phyloP scores from a whole-genome alignment of 768 basidiomycete species.

The Albatrellus ellisii region DNA sequence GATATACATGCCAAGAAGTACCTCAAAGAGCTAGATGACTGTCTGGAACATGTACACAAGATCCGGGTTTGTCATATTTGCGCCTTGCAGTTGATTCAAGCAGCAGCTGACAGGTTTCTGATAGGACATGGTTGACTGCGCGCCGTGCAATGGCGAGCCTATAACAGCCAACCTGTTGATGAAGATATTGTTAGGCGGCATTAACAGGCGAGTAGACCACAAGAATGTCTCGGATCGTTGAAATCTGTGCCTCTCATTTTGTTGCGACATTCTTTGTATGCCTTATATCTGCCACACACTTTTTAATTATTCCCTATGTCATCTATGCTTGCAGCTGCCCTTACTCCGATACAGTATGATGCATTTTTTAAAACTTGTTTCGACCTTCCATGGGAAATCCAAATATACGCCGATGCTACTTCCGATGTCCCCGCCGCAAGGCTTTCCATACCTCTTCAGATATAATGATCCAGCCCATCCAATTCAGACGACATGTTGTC shows the following conservation, averaged over 20 bases:
- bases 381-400: constrained; percentile 73
- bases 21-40: constrained; percentile 15
- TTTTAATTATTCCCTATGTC: too few relatives aligned
- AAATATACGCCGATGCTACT: constrained; percentile 48
- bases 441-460: constrained; percentile 56
- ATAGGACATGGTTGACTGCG: constrained; percentile 13
- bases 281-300: too few relatives aligned
- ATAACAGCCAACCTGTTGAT: too few relatives aligned
- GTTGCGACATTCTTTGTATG: too few relatives aligned
- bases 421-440: constrained; percentile 50
- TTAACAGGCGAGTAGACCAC: too few relatives aligned
- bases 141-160: too few relatives aligned
- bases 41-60: constrained; percentile 5
- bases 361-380: constrained; percentile 28
- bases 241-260: too few relatives aligned
- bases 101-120: background rate
- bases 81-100: too few relatives aligned
- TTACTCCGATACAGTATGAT: constrained; percentile 1
- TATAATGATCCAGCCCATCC: constrained; percentile 56
- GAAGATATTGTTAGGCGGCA: too few relatives aligned
- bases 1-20: constrained; percentile 19
- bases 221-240: too few relatives aligned
- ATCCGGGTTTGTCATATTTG: constrained; percentile 7
- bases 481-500: constrained; percentile 58
- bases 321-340: too few relatives aligned